Evolutionary conservation across 169 alveolate genomes (phyloP), one percentile per base, ranked within the genome.

Genomic region (Cyclospora cayetanensis): DNA sequence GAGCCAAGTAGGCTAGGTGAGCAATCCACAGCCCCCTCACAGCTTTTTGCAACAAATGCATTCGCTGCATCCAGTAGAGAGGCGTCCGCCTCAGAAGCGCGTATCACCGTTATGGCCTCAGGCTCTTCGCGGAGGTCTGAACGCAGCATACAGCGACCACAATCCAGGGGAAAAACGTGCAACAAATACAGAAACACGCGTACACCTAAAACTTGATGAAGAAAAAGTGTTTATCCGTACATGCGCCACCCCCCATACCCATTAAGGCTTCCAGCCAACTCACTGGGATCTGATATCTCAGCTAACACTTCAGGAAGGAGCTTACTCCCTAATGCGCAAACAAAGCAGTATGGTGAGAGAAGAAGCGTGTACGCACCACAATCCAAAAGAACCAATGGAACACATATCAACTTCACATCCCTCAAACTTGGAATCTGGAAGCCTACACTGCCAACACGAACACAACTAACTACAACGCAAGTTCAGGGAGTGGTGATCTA

Each of bases 401-500:
- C 25, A 12, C 60, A 46, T 12, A 0, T 46, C 0, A 46, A n/a
- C n/a, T n/a, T 22, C 25, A 22, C 60, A 46, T 22, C 0, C 60
- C 20, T 12, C 60, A 46, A 46, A 46, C 60, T 22, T 22, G 60
- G 25, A 55, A 55, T 31, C 68, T 31, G 18, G 25, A 55, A 55
- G 35, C 68, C 68, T 55, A 55, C 2, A 25, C 68, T 9, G 7
- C 12, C 12, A 4, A 55, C n/a, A 4, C 25, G 12, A 22, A 55
- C 12, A 55, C 25, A 4, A 4, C 4, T 31, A 55, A 9, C 25
- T 9, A 25, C 68, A 55, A 31, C 25, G 18, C 25, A 55, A 55
- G 80, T 68, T 68, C 37, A 68, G 80, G 52, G 80, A 34, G 29
- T 66, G 35, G 80, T n/a, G 70, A 29, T 55, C 25, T 55, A 55